Base-by-base conservation (phyloP, 495 filamentous ascomycete species). In the Penicillium steckii region DNA sequence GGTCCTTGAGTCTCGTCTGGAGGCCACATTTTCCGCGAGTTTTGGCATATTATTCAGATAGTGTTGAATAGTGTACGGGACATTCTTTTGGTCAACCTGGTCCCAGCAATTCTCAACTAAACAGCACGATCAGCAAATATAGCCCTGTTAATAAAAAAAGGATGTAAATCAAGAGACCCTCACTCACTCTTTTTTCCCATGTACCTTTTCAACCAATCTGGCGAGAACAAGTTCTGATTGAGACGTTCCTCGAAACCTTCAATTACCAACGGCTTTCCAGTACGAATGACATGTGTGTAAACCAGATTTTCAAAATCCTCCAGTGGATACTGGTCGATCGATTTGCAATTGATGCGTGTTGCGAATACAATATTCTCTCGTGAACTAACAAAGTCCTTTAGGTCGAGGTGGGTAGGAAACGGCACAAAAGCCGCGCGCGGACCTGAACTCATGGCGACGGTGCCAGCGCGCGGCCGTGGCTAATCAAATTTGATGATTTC, bases 331-430 rank as follows among this genome's bases (percentile, higher is more conserved):
- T 82, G 75, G 45, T 87, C 78, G 41, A 95, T 86, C 61, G 88
- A 82, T 8, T 90, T 80, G 35, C 80, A 88, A 10, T 83, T 82
- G 38, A 96, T 85, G 19, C 89, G 82, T 8, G 80, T 76, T 2
- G 87, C 92, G 75, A 84, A 90, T 56, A 89, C 80, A 64, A 97
- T 96, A 52, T 91, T 94, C n/a, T 81, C 76, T 0, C 84, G 87
- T 17, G 81, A 77, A 33, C 91, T 81, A 23, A 96, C 89, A 3
- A 96, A 74, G 0, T 73, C 65, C 26, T 80, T 64, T 9, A 96
- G 72, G 57, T 97, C 85, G 48, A 98, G 81, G 56, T 91, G 80
- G 1, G 92, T 91, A 0, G 90, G 76, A 32, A 97, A 87, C 1
- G 93, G 90, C 58, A 89, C 86, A 64, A 98, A 97, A 0, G 75